These are phyloP conservation scores for Lojkania enalia DNA, from an alignment of 2,329 filamentous ascomycete genomes.

Conservation along the genomic window DNA sequence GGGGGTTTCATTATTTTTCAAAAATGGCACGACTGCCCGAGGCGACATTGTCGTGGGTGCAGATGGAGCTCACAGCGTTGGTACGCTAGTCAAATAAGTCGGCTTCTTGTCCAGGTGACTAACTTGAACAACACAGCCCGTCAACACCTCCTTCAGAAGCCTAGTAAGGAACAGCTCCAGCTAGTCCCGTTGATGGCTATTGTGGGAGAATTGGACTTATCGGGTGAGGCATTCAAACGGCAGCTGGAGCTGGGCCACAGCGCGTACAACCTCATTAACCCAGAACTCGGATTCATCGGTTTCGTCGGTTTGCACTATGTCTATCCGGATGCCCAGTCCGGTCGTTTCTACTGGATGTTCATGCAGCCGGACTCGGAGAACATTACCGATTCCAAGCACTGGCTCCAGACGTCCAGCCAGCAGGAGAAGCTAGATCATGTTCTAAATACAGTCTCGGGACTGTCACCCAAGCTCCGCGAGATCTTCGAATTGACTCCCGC, in stretches of 20 bases:
- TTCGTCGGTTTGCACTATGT: conserved; percentile 12
- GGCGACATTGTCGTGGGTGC: conserved; percentile 57
- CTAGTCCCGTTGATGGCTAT: conserved; percentile 11
- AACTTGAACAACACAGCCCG: conserved; percentile 6
- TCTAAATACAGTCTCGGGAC: not conserved
- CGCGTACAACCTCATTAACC: conserved; percentile 3
- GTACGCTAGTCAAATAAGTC: too few species aligned
- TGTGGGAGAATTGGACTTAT: conserved; percentile 7
- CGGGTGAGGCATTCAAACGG: conserved; percentile 11
- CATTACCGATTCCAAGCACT: conserved; percentile 11
- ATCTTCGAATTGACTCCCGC: conserved; percentile 11
- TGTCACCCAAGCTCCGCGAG: conserved; percentile 10
- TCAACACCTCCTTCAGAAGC: conserved; percentile 6
- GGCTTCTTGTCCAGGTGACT: too few species aligned
- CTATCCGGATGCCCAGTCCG: conserved; percentile 1
- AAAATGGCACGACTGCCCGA: conserved; percentile 45
- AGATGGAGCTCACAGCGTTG: conserved; percentile 48
- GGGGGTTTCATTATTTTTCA: conserved; percentile 47
- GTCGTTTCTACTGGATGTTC: conserved; percentile 12
- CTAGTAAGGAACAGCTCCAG: conserved; percentile 5
- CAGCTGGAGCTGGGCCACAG: conserved; percentile 12
- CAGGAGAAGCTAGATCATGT: conserved; percentile 15
- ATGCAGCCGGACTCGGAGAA: conserved; percentile 6
- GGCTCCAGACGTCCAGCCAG: conserved; percentile 11
- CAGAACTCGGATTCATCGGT: conserved; percentile 9